phyloP scores from a whole-genome alignment of 1,284 basidiomycete species.

The Tylopilus orsonianus region DNA sequence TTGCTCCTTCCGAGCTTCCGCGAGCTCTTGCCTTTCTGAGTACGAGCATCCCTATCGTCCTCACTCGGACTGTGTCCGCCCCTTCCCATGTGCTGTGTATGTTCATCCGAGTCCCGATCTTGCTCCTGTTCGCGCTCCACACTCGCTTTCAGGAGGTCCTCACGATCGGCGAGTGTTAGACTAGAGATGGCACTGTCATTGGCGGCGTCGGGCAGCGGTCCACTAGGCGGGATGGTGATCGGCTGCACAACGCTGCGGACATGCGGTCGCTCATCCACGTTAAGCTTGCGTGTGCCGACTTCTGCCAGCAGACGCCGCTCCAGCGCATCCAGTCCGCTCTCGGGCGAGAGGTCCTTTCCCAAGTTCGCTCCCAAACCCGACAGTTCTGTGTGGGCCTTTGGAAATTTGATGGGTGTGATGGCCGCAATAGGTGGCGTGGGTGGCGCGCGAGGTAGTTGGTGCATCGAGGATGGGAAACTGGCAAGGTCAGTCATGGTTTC shows the following conservation, averaged over 20 bases:
- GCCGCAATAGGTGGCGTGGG: slow-evolving; percentile 55
- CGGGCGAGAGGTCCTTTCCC: slow-evolving; percentile 17
- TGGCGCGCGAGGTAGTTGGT: slow-evolving; percentile 34
- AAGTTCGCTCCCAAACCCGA: slow-evolving; percentile 23
- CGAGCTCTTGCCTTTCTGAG: slow-evolving; percentile 31
- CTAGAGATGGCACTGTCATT: slow-evolving; percentile 76
- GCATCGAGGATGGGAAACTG: slow-evolving; percentile 15
- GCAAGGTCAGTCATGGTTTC: slow-evolving; percentile 8
- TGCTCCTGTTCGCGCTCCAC: slow-evolving; percentile 36
- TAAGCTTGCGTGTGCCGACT: slow-evolving; percentile 62
- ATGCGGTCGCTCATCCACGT: slow-evolving; percentile 40
- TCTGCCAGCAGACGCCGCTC: slow-evolving; percentile 60
- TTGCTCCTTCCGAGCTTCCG: slow-evolving; percentile 30
- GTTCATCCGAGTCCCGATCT: slow-evolving; percentile 48
- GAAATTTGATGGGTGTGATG: slow-evolving; percentile 40
- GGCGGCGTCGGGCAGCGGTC: slow-evolving; percentile 41
- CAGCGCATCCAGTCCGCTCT: slow-evolving; percentile 62
- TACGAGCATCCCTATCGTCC: slow-evolving; percentile 32
- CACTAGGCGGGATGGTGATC: slow-evolving; percentile 44
- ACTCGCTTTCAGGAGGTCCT: slow-evolving; percentile 18
- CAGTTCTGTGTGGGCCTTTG: slow-evolving; percentile 27
- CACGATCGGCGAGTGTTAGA: slow-evolving; percentile 58
- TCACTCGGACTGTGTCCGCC: slow-evolving; percentile 34
- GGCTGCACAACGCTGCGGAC: slow-evolving; percentile 46
- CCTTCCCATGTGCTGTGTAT: slow-evolving; percentile 48